phyloP scores from a whole-genome alignment of 108 stramenopile species.

The Nannochloropsis gaditana region DNA sequence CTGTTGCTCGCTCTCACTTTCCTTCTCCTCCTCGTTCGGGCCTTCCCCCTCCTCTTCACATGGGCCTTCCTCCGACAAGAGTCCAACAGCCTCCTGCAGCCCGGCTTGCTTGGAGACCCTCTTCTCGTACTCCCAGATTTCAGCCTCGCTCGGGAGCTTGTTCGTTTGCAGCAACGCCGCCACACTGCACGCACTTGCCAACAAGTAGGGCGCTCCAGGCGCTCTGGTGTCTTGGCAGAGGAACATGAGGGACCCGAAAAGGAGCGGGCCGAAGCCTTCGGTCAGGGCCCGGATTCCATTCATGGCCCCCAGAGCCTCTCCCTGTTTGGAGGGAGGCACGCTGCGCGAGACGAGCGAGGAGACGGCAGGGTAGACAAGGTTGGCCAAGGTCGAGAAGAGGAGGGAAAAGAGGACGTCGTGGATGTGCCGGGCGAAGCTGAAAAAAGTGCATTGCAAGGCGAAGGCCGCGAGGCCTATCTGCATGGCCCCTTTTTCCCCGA shows the following conservation, averaged over 20 bases:
- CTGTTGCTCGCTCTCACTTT: background rate
- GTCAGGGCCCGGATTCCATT: conserved; percentile 87
- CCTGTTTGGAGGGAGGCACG: conserved; percentile 67
- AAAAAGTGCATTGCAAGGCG: conserved; percentile 72
- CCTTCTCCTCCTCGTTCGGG: background rate
- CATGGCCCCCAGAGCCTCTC: conserved; percentile 80
- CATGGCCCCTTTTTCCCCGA: conserved; percentile 41
- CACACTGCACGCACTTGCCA: background rate
- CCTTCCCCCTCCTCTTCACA: background rate
- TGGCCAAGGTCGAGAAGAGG: conserved; percentile 63
- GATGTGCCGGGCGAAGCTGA: conserved; percentile 64
- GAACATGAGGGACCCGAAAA: conserved; percentile 35
- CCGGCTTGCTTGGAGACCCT: background rate
- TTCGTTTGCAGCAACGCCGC: background rate
- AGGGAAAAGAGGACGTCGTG: conserved; percentile 58
- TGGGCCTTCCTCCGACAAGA: background rate
- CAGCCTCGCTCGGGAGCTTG: background rate
- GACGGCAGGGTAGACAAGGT: conserved; percentile 81
- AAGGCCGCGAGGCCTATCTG: conserved; percentile 74
- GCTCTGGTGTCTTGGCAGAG: conserved; percentile 29
- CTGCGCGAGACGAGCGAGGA: conserved; percentile 69
- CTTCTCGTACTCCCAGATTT: conserved; percentile 17
- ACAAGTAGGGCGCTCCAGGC: conserved; percentile 31
- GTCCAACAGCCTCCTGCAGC: background rate
- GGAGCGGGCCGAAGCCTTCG: conserved; percentile 60